A percentile compares a stretch with the other conserved stretches of the same genome.
Evolutionary conservation across 441 rosid species (phyloP).

Genomic region (Syzygium malaccense): DNA sequence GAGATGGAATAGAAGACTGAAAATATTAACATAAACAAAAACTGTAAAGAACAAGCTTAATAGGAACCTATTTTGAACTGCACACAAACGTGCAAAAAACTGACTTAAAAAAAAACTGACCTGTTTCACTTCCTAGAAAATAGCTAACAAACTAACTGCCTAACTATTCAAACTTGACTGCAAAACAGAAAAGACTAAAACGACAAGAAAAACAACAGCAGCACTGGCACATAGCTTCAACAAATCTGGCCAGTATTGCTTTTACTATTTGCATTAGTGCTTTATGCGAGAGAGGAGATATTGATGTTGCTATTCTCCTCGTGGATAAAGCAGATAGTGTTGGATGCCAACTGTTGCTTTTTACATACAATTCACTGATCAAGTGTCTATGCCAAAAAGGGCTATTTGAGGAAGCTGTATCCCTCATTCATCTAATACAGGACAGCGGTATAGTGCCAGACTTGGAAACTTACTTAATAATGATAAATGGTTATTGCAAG

Average conservation of each 20-base stretch:
- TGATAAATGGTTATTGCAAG: conserved; percentile 42
- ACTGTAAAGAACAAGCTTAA: no score
- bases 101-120: no score
- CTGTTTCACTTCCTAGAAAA: no score
- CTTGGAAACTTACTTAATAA: conserved; percentile 43
- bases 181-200: no score
- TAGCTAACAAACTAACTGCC: no score
- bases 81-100: no score
- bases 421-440: conserved; percentile 30
- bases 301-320: conserved; percentile 23
- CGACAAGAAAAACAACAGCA: no score
- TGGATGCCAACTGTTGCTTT: conserved; percentile 41
- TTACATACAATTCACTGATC: conserved; percentile 49
- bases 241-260: conserved; percentile 37
- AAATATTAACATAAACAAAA: no score
- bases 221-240: no score
- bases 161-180: no score
- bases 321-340: conserved; percentile 27
- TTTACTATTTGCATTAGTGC: conserved; percentile 46
- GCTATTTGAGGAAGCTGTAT: conserved; percentile 22
- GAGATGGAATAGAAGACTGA: no score
- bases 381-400: conserved; percentile 38
- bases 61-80: no score
- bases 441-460: conserved; percentile 37
- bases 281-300: conserved; percentile 32